Percentiles rank a stretch among this genome's conserved stretches.
phyloP scores from a whole-genome alignment of 768 basidiomycete species.

The Epithele typhae region DNA sequence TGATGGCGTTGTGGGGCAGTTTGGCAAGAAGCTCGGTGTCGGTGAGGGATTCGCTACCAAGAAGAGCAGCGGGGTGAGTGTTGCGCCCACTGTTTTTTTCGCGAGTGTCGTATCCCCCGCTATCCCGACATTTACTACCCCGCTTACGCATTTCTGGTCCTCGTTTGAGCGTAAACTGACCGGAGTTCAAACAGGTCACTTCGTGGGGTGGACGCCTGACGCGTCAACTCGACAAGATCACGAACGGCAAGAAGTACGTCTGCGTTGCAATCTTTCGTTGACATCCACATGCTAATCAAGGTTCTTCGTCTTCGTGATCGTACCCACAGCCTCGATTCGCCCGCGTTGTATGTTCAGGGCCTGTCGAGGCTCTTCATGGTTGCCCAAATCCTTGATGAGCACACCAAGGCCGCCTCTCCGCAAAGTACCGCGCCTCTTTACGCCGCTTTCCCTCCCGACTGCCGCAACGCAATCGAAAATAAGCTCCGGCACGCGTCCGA shows the following conservation, averaged over 20 bases:
- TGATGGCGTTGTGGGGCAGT: constrained; percentile 73
- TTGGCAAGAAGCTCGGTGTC: constrained; percentile 85
- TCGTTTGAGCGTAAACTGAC: too few relatives aligned
- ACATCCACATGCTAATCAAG: neutral
- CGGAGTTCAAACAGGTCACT: too few relatives aligned
- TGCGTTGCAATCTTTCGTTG: neutral
- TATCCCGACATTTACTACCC: too few relatives aligned
- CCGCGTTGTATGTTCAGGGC: constrained; percentile 75
- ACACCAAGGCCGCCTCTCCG: constrained; percentile 66
- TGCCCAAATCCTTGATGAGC: constrained; percentile 82
- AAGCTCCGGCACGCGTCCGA: constrained; percentile 82
- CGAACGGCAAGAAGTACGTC: constrained; percentile 84
- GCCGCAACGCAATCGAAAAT: constrained; percentile 61
- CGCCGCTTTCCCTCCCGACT: constrained; percentile 59
- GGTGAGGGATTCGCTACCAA: constrained; percentile 84
- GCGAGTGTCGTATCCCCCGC: too few relatives aligned
- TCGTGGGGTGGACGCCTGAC: constrained; percentile 73
- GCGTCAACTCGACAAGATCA: constrained; percentile 76
- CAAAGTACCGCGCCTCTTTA: constrained; percentile 71
- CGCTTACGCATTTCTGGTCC: too few relatives aligned
- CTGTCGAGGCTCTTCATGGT: constrained; percentile 69
- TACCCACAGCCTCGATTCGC: constrained; percentile 73
- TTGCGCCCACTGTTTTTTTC: neutral
- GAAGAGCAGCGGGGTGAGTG: constrained; percentile 60
- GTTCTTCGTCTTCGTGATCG: constrained; percentile 3